These are phyloP conservation scores for Phylloporus sp. DNA, from an alignment of 768 basidiomycete genomes.

Conservation along the genomic window DNA sequence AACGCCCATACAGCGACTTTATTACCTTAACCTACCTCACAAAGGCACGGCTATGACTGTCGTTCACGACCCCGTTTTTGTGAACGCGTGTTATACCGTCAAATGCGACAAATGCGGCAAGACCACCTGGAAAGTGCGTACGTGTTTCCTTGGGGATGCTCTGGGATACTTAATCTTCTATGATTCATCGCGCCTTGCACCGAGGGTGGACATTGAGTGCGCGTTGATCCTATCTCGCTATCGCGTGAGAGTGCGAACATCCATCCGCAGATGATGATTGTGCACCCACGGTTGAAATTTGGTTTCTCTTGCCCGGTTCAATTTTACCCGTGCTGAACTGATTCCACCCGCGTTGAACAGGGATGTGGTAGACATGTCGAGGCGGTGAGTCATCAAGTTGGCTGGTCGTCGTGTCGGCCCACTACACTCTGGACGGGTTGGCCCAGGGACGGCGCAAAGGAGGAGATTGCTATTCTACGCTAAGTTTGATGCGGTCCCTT, in stretches of 20 bases:
- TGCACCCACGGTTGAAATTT: constrained; percentile 1
- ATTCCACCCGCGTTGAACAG: constrained; percentile 33
- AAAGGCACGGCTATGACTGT: constrained; percentile 23
- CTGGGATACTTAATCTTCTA: constrained; percentile 13
- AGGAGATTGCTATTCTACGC: constrained; percentile 17
- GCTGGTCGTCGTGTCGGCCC: constrained; percentile 9
- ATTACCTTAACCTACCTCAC: constrained; percentile 33
- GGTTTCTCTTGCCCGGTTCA: neutral
- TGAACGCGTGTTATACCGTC: constrained; percentile 53
- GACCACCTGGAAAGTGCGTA: constrained; percentile 65
- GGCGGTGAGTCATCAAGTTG: constrained; percentile 41
- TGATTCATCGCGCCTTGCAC: constrained; percentile 16
- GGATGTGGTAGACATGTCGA: constrained; percentile 71
- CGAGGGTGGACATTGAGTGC: constrained; percentile 13
- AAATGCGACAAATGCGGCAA: constrained; percentile 62
- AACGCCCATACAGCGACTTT: constrained; percentile 22
- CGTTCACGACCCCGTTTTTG: constrained; percentile 32
- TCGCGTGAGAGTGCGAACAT: constrained; percentile 7
- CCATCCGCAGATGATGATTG: constrained; percentile 19
- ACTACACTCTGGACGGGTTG: constrained; percentile 15
- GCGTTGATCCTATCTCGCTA: constrained; percentile 10
- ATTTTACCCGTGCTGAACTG: constrained; percentile 5
- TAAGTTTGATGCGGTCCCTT: constrained; percentile 35
- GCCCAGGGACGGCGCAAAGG: constrained; percentile 5
- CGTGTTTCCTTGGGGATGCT: constrained; percentile 26